Percentiles rank a stretch among this genome's conserved stretches.
Conservation (phyloP, 1,139 yeast genomes). For the Yueomyces sp. region DNA sequence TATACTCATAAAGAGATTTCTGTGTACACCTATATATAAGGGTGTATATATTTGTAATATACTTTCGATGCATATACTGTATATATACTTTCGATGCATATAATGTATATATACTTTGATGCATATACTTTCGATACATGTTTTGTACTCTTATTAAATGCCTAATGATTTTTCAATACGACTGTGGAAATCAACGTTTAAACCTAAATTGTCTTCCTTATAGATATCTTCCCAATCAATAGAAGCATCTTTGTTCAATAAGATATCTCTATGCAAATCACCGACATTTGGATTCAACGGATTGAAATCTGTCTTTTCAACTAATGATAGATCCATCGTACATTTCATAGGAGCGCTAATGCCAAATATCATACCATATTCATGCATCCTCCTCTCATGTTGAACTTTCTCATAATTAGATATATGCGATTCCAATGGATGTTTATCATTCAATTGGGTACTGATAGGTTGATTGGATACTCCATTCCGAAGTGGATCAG, state of each 20-base stretch:
- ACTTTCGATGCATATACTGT: too few species aligned
- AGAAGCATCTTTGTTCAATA: conserved; percentile 59
- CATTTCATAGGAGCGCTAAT: conserved; percentile 80
- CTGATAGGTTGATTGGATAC: conserved; percentile 33
- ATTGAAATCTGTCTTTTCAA: conserved; percentile 58
- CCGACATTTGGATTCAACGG: conserved; percentile 44
- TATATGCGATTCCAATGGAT: conserved; percentile 73
- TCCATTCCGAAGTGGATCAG: conserved; percentile 23
- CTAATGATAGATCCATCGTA: conserved; percentile 69
- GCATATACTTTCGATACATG: too few species aligned
- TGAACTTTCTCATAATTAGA: conserved; percentile 73
- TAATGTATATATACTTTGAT: too few species aligned
- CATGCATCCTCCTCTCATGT: conserved; percentile 57
- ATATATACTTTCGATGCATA: too few species aligned
- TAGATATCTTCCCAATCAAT: conserved; percentile 94
- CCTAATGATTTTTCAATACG: too few species aligned
- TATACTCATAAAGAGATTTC: too few species aligned
- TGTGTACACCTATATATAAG: too few species aligned
- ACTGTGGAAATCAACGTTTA: too few species aligned
- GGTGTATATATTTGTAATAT: too few species aligned
- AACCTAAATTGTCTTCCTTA: conserved; percentile 23
- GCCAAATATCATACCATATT: conserved; percentile 67
- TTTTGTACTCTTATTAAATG: too few species aligned
- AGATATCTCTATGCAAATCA: conserved; percentile 57
- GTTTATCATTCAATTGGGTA: conserved; percentile 66